A percentile compares a stretch with the other conserved stretches of the same genome.
Evolutionary conservation across 305 asterid genomes (phyloP).

Genomic region (Fraxinus dipetala): DNA sequence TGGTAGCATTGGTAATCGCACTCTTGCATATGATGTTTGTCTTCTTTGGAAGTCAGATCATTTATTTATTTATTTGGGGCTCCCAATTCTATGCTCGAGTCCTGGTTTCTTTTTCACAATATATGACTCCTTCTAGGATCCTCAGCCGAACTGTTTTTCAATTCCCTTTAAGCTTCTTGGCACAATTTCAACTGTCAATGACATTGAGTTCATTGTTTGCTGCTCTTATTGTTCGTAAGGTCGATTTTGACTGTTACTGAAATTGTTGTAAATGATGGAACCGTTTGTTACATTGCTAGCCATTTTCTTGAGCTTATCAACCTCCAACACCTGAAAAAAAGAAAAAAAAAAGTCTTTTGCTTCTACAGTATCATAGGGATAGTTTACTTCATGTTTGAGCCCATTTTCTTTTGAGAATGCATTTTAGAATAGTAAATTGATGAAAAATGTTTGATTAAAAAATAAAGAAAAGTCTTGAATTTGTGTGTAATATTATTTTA

Average conservation of each 20-base stretch:
- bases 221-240: background rate
- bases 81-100: constrained; percentile 5
- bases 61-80: background rate
- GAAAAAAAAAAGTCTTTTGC: background rate
- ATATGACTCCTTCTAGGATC: constrained; percentile 5
- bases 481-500: too few relatives aligned
- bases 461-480: too few relatives aligned
- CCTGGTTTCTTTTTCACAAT: constrained; percentile 4
- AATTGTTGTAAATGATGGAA: background rate
- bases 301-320: background rate
- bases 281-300: background rate
- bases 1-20: background rate
- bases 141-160: background rate
- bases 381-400: background rate
- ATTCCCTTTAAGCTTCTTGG: constrained; percentile 3
- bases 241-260: background rate
- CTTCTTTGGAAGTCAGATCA: constrained; percentile 4
- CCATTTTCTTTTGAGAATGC: too few relatives aligned
- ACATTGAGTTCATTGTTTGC: background rate
- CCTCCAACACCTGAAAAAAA: background rate
- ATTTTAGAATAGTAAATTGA: too few relatives aligned
- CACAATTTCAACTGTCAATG: background rate
- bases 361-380: background rate
- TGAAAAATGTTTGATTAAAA: too few relatives aligned
- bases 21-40: background rate